Evolutionary conservation across 1,284 basidiomycete species (phyloP), one percentile per base, ranked within the genome.

Genomic region (Flammula alnicola): DNA sequence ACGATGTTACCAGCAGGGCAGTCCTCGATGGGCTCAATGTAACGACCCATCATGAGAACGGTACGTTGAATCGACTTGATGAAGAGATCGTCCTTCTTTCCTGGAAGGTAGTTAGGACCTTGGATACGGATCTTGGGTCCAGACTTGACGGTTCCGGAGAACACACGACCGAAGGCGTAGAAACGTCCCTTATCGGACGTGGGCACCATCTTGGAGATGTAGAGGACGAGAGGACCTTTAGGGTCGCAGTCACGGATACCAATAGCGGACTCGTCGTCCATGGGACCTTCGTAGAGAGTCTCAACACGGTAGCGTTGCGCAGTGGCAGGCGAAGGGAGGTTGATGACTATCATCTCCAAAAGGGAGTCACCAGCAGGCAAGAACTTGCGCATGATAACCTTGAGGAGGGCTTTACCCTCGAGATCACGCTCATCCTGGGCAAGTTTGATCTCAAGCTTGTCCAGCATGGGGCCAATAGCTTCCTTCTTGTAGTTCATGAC

Each of bases 401-500:
- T 99, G 75, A 99, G 91, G 66, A 99, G 88, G 29, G 86, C 83
- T 79, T 99, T 99, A 73, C 94, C 92, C 74, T 98, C 97, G 62
- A 95, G 84, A 61, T 98, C 96, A 69, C 86, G 86, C 82, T 99
- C 97, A 4, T 98, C 95, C 47, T 80, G 74, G 56, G 83, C 80
- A 60, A 99, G 91, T 73, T 91, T 92, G 71, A 99, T 76, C 27
- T 98, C 96, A 66, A 99, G 93, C 80, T 99, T 99, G 53, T 98
- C 95, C 64, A 98, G 88, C 78, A 99, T 93, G 59, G 81, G 75
- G 56, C 68, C 74, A 63, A 93, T 86, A 61, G 85, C 76, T 52
- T 98, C 96, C 83, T 97, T 99, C 83, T 99, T 98, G 85, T 91
- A 98, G 86, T 99, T 98, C 95, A 98, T 99, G 76, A 98, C 93